Conservation (phyloP, 306 rosid genomes). For the Cucurbita pepo region DNA sequence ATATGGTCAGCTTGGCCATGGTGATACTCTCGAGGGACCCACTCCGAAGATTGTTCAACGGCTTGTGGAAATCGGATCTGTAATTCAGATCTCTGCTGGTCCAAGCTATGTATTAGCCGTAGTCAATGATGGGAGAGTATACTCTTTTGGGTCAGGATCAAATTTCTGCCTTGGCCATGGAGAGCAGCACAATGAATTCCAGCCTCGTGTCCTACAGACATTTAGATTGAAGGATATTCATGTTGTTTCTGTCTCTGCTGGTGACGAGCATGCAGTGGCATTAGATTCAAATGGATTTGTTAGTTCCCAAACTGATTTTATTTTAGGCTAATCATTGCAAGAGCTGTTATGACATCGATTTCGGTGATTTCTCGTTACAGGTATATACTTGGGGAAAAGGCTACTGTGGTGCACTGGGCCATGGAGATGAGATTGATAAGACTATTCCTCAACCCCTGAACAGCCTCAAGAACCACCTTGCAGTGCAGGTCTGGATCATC, state of each 20-base stretch:
- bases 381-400: conserved; percentile 94
- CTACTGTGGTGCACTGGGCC: conserved; percentile 93
- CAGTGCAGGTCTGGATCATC: conserved; percentile 59
- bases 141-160: conserved; percentile 86
- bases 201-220: conserved; percentile 60
- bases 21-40: conserved; percentile 55
- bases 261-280: conserved; percentile 91
- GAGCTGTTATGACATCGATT: not conserved
- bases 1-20: conserved; percentile 87
- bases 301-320: conserved; percentile 22
- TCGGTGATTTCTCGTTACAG: conserved; percentile 23
- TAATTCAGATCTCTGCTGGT: conserved; percentile 77
- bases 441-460: conserved; percentile 56
- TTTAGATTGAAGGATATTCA: conserved; percentile 57
- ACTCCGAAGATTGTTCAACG: conserved; percentile 51
- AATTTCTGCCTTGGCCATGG: conserved; percentile 97
- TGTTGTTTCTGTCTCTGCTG: conserved; percentile 72
- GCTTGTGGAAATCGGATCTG: conserved; percentile 33
- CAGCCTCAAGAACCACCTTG: conserved; percentile 43
- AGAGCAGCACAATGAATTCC: conserved; percentile 68
- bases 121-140: conserved; percentile 43
- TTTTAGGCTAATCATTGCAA: not conserved
- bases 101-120: conserved; percentile 64
- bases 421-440: conserved; percentile 86
- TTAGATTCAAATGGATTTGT: conserved; percentile 82